phyloP scores from a whole-genome alignment of 306 rosid species.

The Coriaria nepalensis region DNA sequence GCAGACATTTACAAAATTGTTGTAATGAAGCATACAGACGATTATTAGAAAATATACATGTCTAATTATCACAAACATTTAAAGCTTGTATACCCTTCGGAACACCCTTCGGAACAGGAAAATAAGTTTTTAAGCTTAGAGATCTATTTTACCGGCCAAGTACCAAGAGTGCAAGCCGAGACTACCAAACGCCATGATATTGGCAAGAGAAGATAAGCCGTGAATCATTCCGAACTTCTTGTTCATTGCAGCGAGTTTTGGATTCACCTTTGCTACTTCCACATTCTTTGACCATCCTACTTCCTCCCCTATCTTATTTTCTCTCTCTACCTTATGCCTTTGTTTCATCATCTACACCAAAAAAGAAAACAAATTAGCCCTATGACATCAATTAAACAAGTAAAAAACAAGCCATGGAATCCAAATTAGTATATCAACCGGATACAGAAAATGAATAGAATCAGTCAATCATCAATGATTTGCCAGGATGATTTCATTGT shows the following conservation, averaged over 20 bases:
- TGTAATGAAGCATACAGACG: too few relatives aligned
- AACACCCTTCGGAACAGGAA: constrained; percentile 2
- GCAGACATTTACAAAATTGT: too few relatives aligned
- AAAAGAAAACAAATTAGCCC: background rate
- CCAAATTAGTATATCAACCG: background rate
- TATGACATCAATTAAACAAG: background rate
- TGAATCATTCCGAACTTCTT: constrained; percentile 99
- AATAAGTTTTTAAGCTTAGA: constrained; percentile 25
- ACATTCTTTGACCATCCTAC: constrained; percentile 89
- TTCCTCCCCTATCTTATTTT: constrained; percentile 69
- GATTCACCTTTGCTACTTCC: constrained; percentile 75
- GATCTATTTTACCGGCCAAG: constrained; percentile 74
- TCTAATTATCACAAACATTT: too few relatives aligned
- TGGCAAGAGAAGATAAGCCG: constrained; percentile 90
- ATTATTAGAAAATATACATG: too few relatives aligned
- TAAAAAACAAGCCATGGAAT: background rate
- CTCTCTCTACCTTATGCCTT: constrained; percentile 94
- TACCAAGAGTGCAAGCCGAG: constrained; percentile 98
- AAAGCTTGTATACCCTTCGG: background rate
- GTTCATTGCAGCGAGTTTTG: constrained; percentile 87
- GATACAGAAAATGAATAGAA: too few relatives aligned
- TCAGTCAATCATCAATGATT: too few relatives aligned
- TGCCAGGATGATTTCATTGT: too few relatives aligned
- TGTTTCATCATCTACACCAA: constrained; percentile 84
- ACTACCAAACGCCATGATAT: constrained; percentile 84